Evolutionary conservation across 2,329 filamentous ascomycete genomes (phyloP), one percentile per base, ranked within the genome.

Genomic region (Claviceps spartinae): DNA sequence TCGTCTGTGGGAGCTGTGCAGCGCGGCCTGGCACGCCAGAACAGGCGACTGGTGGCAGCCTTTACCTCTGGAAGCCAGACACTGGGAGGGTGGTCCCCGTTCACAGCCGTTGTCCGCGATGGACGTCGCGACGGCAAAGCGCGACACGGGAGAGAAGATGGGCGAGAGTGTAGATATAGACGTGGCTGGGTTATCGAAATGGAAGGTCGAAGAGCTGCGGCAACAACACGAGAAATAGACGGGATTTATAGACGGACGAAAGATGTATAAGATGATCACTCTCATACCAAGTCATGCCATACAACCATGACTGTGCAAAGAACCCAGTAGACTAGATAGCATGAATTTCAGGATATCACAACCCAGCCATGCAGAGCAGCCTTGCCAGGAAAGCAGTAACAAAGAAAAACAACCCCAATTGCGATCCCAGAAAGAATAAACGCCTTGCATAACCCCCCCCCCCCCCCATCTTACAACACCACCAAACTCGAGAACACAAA

Each of bases 1-100:
- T 57, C 72, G 87, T n/a, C 69, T 93, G 3, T 93, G 86, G 86
- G 86, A 93, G 67, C 80, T 93, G 63, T 91, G 86, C 64, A 80
- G 85, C 18, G 73, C 72, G 40, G 71, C 76, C 55, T 91, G 86
- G 86, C 87, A 88, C 69, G 74, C 74, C 2, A 69, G 85, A 47
- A 70, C 68, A 4, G 77, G 76, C 4, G 68, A 72, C 6, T 90
- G 86, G 85, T 90, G 86, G 85, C 76, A 76, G 55, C 86, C 86
- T 2, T 61, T 89, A 41, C 76, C 81, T 0, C 56, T 64, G 0
- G 79, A 85, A 55, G 77, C 79, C 8, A 67, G 86, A 47, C 76
- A 82, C 59, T 88, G 85, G 85, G 85, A 88, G 61, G 65, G 66
- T 7, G 64, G 66, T 6, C 34, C 52, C 11, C 57, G 58, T 7